Conservation (phyloP, 139 green algal species). For the Raphidocelis subcapitata region DNA sequence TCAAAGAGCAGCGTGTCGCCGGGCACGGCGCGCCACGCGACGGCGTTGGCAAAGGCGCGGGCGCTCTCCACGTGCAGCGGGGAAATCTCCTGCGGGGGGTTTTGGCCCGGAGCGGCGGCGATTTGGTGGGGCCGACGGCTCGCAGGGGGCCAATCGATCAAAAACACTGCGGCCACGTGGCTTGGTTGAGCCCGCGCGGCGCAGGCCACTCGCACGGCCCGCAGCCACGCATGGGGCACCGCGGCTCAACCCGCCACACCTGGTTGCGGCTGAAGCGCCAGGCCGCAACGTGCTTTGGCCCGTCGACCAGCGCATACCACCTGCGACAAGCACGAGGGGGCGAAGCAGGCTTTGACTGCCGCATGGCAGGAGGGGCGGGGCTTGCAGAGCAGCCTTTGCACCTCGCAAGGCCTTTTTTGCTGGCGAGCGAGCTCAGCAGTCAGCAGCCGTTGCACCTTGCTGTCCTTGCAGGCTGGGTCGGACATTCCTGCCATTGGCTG, state of each 20-base stretch:
- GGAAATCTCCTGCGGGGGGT: constrained; percentile 42
- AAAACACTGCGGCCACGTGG: constrained; percentile 2
- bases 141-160: not conserved
- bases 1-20: constrained; percentile 86
- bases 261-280: constrained; percentile 62
- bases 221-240: too few species aligned
- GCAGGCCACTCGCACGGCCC: too few species aligned
- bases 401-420: too few species aligned
- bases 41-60: constrained; percentile 23
- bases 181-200: too few species aligned
- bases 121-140: too few species aligned
- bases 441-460: too few species aligned
- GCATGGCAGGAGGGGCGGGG: not conserved
- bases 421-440: too few species aligned
- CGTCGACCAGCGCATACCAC: constrained; percentile 66
- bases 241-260: constrained; percentile 1
- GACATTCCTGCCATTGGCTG: too few species aligned
- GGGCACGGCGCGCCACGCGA: constrained; percentile 47
- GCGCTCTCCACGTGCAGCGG: constrained; percentile 46
- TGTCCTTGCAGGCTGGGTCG: too few species aligned
- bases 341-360: not conserved
- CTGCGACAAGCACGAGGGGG: constrained; percentile 4
- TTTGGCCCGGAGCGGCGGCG: not conserved
- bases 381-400: constrained; percentile 41
- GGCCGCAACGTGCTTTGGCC: constrained; percentile 26